phyloP scores from a whole-genome alignment of 768 basidiomycete species.

The Solioccasus polychromus region DNA sequence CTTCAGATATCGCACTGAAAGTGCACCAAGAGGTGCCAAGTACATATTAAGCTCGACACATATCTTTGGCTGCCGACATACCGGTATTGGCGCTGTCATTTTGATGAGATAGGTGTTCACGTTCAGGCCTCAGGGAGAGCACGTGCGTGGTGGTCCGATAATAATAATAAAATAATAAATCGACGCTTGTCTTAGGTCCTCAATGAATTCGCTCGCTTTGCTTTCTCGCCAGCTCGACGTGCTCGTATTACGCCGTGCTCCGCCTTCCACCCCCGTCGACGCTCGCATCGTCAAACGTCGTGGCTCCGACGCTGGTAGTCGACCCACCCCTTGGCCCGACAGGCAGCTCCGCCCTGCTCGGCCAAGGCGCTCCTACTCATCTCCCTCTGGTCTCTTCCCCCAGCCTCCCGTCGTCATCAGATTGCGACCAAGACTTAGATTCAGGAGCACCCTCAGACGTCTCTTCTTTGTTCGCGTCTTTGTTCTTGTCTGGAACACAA shows the following conservation, averaged over 20 bases:
- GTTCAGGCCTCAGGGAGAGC: too few species aligned
- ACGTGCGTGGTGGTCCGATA: slow-evolving; percentile 6
- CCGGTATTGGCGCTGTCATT: too few species aligned
- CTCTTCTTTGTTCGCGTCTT: slow-evolving; percentile 73
- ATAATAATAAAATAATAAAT: slow-evolving; percentile 2
- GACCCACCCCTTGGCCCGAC: slow-evolving; percentile 57
- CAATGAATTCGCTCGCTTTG: slow-evolving; percentile 81
- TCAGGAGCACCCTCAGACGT: slow-evolving; percentile 45
- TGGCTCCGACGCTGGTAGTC: slow-evolving; percentile 28
- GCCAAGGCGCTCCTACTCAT: slow-evolving; percentile 62
- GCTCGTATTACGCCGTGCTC: slow-evolving; percentile 57
- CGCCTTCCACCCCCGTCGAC: slow-evolving; percentile 53
- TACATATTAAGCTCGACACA: too few species aligned
- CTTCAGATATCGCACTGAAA: slow-evolving; percentile 6
- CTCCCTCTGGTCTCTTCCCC: slow-evolving; percentile 48
- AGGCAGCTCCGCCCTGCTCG: slow-evolving; percentile 41
- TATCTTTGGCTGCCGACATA: too few species aligned
- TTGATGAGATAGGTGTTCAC: slow-evolving; percentile 49
- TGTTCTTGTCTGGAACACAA: slow-evolving; percentile 63
- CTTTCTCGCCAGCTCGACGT: slow-evolving; percentile 83
- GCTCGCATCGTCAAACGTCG: slow-evolving; percentile 29
- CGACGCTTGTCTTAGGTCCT: background rate
- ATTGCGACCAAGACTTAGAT: slow-evolving; percentile 39
- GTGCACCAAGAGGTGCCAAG: too few species aligned
- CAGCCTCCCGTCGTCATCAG: slow-evolving; percentile 31